Conservation (phyloP, 495 filamentous ascomycete genomes). For the Pyronema domesticum region DNA sequence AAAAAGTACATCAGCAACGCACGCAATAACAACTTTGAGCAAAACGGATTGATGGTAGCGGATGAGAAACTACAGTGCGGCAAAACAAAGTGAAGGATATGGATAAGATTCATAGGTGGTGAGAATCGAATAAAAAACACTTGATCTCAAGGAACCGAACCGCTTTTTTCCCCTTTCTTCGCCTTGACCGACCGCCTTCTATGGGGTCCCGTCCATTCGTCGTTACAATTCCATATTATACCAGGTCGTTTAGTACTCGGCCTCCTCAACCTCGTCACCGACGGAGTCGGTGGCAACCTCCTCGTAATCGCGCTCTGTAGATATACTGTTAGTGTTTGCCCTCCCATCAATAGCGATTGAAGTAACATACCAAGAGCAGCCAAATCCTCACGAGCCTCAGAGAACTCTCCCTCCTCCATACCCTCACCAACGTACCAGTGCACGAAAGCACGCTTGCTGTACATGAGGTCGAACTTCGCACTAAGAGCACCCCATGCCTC, state of each 20-base stretch:
- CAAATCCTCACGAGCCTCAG: constrained; percentile 75
- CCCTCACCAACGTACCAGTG: constrained; percentile 94
- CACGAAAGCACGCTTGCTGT: constrained; percentile 85
- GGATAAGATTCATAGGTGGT: constrained; percentile 4
- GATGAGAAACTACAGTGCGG: not conserved
- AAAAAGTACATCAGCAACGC: not conserved
- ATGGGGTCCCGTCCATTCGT: not conserved
- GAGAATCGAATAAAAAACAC: constrained; percentile 3
- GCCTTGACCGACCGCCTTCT: not conserved
- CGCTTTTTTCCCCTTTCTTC: not conserved
- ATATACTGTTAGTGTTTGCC: constrained; percentile 9
- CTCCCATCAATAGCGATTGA: not conserved
- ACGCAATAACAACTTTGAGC: not conserved
- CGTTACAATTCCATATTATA: not conserved
- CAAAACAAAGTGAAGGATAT: constrained; percentile 2
- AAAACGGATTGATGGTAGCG: not conserved
- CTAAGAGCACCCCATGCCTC: constrained; percentile 81
- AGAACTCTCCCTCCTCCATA: constrained; percentile 93
- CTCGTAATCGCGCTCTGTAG: constrained; percentile 84
- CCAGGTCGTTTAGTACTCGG: constrained; percentile 60
- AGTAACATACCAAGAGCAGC: constrained; percentile 42
- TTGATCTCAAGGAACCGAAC: constrained; percentile 1
- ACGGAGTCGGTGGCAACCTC: constrained; percentile 94
- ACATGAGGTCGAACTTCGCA: constrained; percentile 94
- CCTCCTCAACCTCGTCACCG: constrained; percentile 70